Base-by-base conservation (phyloP, 306 rosid genomes). In the Hippophae gyantsensis region DNA sequence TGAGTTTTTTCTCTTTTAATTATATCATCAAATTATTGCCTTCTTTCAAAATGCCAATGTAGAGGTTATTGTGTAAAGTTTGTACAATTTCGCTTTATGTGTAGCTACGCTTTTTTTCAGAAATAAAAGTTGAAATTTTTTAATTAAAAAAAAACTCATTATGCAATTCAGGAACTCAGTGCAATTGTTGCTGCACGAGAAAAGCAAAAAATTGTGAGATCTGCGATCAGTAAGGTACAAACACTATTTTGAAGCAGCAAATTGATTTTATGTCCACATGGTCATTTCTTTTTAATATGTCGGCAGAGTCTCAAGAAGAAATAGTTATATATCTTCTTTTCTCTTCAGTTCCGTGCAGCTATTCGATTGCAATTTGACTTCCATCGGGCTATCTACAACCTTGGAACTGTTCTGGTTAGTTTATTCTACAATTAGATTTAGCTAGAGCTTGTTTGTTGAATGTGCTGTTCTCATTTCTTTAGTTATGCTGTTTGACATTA, bases 301-400 rank as follows among this genome's bases (percentile, higher is more conserved):
- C 32, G 52, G 61, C 57, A 48, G 40, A 53, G 61, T 65, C 18
- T 50, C 38, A 14, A 1, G n/a, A 18, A 13, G 49, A 43, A 51
- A 27, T 9, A n/a, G 60, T 44, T 55, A 12, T 14, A 61, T 52
- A 60, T 56, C 55, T 41, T 78, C 40, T 72, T 75, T 72, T 74
- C 67, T 57, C 63, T 55, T 84, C 86, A 93, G 99, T 93, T 93
- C 68, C 99, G 99, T 40, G 85, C 94, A 10, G 99, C 99, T 69
- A 93, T 93, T 65, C 95, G 81, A 72, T 84, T 93, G 85, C 99
- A 93, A 55, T 93, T 83, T 82, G 99, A 93, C 79, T 93, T 93
- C 76, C 97, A 93, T 78, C 87, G 99, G 70, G 99, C 99, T 68
- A 88, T 93, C 68, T 93, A 93, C 88, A 93, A 88, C 71, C 97